A percentile compares a stretch with the other conserved stretches of the same genome.
phyloP scores from a whole-genome alignment of 2,329 filamentous ascomycete genomes.

The Apiospora malaysiana region DNA sequence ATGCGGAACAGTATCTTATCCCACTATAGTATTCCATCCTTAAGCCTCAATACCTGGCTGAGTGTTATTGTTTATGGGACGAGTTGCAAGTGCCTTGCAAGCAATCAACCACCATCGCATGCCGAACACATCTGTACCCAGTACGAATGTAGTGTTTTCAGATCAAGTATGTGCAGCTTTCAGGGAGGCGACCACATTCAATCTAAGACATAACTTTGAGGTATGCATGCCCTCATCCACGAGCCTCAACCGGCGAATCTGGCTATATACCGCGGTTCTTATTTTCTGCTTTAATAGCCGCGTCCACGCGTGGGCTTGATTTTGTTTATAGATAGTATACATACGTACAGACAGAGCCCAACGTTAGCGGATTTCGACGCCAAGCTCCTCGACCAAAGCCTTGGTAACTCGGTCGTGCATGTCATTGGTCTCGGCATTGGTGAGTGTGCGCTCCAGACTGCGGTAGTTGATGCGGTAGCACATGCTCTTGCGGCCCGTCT shows the following conservation, averaged over 20 bases:
- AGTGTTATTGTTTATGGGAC: too few species aligned
- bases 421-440: slow-evolving; percentile 77
- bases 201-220: not conserved
- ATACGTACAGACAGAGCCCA: not conserved
- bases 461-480: slow-evolving; percentile 95
- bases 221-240: not conserved
- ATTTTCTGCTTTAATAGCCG: not conserved
- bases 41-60: too few species aligned
- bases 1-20: too few species aligned
- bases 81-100: too few species aligned
- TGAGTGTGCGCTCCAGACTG: slow-evolving; percentile 88
- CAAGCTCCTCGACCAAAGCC: slow-evolving; percentile 71
- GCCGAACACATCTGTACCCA: too few species aligned
- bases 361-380: slow-evolving; percentile 75
- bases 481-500: slow-evolving; percentile 80
- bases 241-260: not conserved
- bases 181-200: not conserved
- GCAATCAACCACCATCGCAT: too few species aligned
- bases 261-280: not conserved
- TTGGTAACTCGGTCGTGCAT: slow-evolving; percentile 73
- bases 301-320: not conserved
- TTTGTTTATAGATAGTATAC: not conserved
- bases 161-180: not conserved
- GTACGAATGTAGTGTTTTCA: too few species aligned
- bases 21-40: too few species aligned